A percentile compares a stretch with the other conserved stretches of the same genome.
Conservation (phyloP, 345 rosid species). For the Brassica rapa region DNA sequence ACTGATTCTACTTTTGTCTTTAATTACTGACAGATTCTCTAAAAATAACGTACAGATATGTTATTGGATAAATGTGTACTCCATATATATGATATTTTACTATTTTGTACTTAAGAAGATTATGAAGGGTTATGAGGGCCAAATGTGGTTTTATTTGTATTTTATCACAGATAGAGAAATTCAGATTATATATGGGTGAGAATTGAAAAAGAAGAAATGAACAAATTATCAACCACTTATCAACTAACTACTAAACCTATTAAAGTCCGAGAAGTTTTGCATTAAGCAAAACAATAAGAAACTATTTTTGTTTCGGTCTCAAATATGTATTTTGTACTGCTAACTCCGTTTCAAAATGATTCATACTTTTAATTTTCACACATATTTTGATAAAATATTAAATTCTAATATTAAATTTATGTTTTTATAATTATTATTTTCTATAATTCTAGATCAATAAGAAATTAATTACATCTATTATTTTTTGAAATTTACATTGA, state of each 20-base stretch:
- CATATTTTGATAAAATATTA: no score
- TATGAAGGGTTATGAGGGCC: background rate
- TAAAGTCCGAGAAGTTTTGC: conserved; percentile 6
- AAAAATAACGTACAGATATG: background rate
- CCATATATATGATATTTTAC: background rate
- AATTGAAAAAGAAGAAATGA: background rate
- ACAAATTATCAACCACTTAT: conserved; percentile 20
- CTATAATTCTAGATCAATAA: no score
- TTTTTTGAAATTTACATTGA: no score
- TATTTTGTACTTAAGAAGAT: background rate
- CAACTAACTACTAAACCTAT: conserved; percentile 18
- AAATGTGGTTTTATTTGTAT: background rate
- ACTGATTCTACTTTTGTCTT: conserved; percentile 23
- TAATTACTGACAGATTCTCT: conserved; percentile 19
- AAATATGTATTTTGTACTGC: background rate
- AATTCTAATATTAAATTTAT: no score
- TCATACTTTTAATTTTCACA: background rate
- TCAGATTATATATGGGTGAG: background rate
- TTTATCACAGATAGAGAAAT: background rate
- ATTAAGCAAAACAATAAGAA: background rate
- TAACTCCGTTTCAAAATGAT: no score
- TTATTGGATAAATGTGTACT: background rate
- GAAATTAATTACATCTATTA: no score
- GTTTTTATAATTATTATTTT: no score
- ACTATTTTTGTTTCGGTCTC: background rate